Base-by-base conservation (phyloP, 345 rosid genomes). In the Eucalyptus regnans region DNA sequence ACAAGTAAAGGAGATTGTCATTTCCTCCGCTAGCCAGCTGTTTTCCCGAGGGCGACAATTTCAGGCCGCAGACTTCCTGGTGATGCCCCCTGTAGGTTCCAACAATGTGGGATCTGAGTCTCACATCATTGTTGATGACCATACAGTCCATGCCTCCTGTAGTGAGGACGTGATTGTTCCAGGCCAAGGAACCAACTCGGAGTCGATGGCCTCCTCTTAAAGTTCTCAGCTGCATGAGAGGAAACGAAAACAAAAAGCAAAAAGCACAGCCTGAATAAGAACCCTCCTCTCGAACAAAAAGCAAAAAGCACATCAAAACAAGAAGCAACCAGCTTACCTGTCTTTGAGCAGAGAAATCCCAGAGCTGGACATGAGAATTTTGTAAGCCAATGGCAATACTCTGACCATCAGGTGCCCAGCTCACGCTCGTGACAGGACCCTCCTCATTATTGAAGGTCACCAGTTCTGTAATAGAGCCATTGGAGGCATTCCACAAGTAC, bases 381-480 rank as follows among this genome's bases (percentile, higher is more conserved):
- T 93, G 91, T 66, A 93, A 87, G 76, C 95, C 95, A 50, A 95
- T 33, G 9, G 94, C 96, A 50, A 95, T 89, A 41, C 89, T 89
- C 23, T 89, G 89, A 7, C 95, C 95, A 90, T 93, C 93, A 7
- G 94, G 95, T 56, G 96, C 94, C 96, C 94, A 94, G 85, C 79
- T 92, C 43, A 95, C 93, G 51, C 95, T 94, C 20, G 97, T 95
- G 15, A 95, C 90, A 5, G 95, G 96, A 31, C 94, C 94, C 29
- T 56, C 48, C 87, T 93, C 94, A 14, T 92, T 93, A 37, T 92
- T 91, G 60, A 93, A 15, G 2, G 95, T 93, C 89, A 92, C 95
- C 22, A 94, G 93, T 89, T 95, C 95, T 3, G 95, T 92, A 31
- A 92, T 91, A 22, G 94, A 92, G 84, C 92, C 90, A 31, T 91